Base-by-base conservation (phyloP, 306 rosid genomes). In the Cajanus cajan region DNA sequence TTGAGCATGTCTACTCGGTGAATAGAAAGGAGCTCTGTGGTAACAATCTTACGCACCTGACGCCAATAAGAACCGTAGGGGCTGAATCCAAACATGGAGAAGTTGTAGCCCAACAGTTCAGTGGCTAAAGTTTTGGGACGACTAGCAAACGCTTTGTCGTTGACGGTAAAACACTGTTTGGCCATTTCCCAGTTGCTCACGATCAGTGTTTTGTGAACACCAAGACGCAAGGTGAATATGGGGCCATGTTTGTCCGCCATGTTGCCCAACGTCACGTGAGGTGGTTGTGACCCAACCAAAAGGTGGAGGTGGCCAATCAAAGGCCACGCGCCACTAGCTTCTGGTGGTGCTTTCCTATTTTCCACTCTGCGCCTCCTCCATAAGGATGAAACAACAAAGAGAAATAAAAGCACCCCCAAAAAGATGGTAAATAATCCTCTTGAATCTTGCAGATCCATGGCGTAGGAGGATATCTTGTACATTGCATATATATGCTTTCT, bases 61-160 rank as follows among this genome's bases (percentile, higher is more conserved):
- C 92, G 88, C 92, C 92, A 89, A 0, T 82, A 80, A 0, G 81
- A n/a, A 6, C 88, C 85, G 12, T 86, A 86, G 1, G 81, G 83
- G 4, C 76, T 74, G 43, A 69, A 62, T 2, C 71, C 87, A 0
- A 86, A 1, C 86, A 76, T 76, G 9, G 85, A 50, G 21, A 8
- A 62, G 51, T 82, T 51, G 25, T 40, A 50, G 0, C 85, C 86
- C 31, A 84, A 12, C 1, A 82, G 1, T 74, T 87, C 77, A 12
- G 57, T 34, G 14, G 85, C 82, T 0, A 84, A 0, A 2, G 62
- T 15, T 50, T 79, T 84, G 0, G 86, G 90, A 28, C 88, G 80
- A 7, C 14, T 45, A 21, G 85, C 80, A 45, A 87, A 77, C 0
- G 57, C 70, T 55, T n/a, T 68, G 43, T 82, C 82, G 43, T 82